Evolutionary conservation across 2,329 filamentous ascomycete genomes (phyloP).

Genomic region (Phialocephala subalpina): DNA sequence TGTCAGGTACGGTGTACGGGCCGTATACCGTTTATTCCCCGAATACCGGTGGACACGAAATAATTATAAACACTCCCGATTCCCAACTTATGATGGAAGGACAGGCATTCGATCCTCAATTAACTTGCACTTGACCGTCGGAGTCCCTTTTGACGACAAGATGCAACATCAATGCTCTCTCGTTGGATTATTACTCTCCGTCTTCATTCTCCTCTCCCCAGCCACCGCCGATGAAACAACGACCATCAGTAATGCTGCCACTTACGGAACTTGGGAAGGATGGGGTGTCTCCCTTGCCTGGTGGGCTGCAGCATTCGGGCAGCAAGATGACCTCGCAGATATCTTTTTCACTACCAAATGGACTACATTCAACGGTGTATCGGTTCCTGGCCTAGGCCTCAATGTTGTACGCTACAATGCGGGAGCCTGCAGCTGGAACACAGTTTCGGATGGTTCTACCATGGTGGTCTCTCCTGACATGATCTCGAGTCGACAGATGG

Average conservation of each 20-base stretch:
- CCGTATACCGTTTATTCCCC: no score
- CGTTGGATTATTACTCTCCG: background rate
- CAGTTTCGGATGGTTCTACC: constrained; percentile 39
- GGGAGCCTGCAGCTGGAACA: constrained; percentile 50
- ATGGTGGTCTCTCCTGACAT: constrained; percentile 50
- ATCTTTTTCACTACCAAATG: constrained; percentile 50
- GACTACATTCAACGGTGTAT: constrained; percentile 41
- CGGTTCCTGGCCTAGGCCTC: constrained; percentile 50
- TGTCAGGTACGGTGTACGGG: no score
- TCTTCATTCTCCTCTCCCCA: background rate
- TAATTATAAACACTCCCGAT: no score
- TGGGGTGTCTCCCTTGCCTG: constrained; percentile 54
- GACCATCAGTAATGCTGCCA: constrained; percentile 42
- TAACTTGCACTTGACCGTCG: no score
- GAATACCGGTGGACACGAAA: no score
- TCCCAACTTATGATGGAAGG: no score
- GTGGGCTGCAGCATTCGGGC: constrained; percentile 53
- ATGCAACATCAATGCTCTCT: background rate
- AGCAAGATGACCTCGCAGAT: constrained; percentile 50
- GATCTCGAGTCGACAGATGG: constrained; percentile 48
- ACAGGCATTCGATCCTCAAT: no score
- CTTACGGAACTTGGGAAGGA: constrained; percentile 53
- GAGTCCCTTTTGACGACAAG: no score
- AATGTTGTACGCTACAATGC: constrained; percentile 55
- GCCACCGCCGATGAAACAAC: background rate